Evolutionary conservation across 108 stramenopile species (phyloP).

Genomic region (Fistulifera pelliculosa): DNA sequence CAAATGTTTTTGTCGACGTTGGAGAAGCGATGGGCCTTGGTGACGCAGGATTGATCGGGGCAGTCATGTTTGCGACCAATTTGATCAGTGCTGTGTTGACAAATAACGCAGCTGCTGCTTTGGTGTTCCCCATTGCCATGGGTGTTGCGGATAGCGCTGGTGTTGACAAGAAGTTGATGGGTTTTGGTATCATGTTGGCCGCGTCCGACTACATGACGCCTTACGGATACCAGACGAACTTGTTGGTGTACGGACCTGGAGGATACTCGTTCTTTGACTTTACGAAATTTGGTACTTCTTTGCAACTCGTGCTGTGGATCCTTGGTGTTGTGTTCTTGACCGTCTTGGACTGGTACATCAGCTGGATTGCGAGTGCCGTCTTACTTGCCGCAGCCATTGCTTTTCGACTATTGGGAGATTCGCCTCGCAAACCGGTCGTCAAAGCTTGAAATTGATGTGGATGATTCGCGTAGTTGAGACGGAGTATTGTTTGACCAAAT

Average conservation of each 20-base stretch:
- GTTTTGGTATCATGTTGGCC: constrained; percentile 43
- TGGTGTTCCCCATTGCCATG: constrained; percentile 57
- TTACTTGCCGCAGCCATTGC: background rate
- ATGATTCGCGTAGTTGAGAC: too few relatives aligned
- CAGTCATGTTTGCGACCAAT: constrained; percentile 47
- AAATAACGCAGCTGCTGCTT: constrained; percentile 57
- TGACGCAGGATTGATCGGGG: constrained; percentile 38
- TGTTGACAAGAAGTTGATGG: constrained; percentile 32
- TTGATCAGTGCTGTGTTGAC: constrained; percentile 48
- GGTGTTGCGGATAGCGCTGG: constrained; percentile 34
- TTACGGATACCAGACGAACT: constrained; percentile 50
- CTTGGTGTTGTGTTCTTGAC: constrained; percentile 23
- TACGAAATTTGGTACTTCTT: constrained; percentile 36
- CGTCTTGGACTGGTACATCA: constrained; percentile 5
- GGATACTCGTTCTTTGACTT: constrained; percentile 45
- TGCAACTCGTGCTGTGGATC: constrained; percentile 56
- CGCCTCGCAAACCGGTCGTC: too few relatives aligned
- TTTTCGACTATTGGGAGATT: background rate
- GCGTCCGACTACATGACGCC: constrained; percentile 48
- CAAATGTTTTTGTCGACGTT: constrained; percentile 19
- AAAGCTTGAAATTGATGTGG: too few relatives aligned
- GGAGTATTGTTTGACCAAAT: too few relatives aligned
- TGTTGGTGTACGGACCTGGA: constrained; percentile 52
- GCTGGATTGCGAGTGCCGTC: constrained; percentile 2
- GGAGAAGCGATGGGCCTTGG: constrained; percentile 28